Evolutionary conservation across 345 rosid genomes (phyloP), one percentile per base, ranked within the genome.

Genomic region (Crucihimalaya himalaica): DNA sequence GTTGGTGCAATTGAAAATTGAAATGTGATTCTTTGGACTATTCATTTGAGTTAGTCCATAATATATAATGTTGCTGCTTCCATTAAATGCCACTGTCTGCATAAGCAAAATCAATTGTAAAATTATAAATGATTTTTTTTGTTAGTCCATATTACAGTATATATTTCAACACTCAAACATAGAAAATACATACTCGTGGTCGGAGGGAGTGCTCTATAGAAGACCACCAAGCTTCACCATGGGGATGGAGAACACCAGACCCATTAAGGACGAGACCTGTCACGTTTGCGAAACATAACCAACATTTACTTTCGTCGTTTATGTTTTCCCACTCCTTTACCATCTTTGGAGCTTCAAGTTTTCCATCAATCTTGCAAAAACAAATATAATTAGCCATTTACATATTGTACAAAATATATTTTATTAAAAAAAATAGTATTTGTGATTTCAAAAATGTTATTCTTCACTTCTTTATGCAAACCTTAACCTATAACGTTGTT

Each of bases 11-110:
- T 14, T 0, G 50, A 8, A 6, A 5, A 84, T 9, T 1, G 50
- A 0, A 34, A 85, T 70, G 34, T 84, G 88, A 27, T 8, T 31
- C 11, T 0, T 60, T 11, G 77, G 85, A 21, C 83, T 80, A 57
- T 83, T 58, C 6, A 51, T 6, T 29, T 70, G 68, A 4, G 68
- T 72, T 32, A 84, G 5, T 16, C 79, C 82, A 5, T 27, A 57
- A 10, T 83, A 27, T 25, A 57, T 37, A 8, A 86, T 75, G 54
- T 69, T 65, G 35, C 29, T 21, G 37, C 81, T 78, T 7, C 14
- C 23, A 25, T 1, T 11, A 50, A 66, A 50, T 14, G 4, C 28
- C 3, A 66, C 8, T 34, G 58, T 6, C 70, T 50, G 15, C 70
- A 50, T 4, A 66, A 19, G 2, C 8, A 47, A 28, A 47, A 6